Base-by-base conservation (phyloP, 2,329 filamentous ascomycete species). In the Aspergillus thermomutatus region DNA sequence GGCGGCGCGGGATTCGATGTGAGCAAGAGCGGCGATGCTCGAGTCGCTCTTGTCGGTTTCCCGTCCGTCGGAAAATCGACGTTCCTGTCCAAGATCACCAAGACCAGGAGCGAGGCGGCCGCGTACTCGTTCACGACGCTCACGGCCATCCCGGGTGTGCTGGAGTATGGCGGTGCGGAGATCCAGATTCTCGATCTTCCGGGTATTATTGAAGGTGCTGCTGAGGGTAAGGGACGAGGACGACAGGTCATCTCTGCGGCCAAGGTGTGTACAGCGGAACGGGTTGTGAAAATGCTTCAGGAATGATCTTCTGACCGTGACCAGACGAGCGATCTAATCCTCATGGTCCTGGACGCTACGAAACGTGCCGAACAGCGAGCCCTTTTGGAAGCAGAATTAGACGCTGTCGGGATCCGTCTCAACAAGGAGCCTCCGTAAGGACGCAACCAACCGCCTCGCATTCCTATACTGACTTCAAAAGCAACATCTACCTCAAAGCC, bases 41-140 rank as follows among this genome's bases (percentile, higher is more conserved):
- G 94, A 69, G 97, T 99, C 77, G 92, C 95, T 1, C 85, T 99
- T 2, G 95, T 99, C 53, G 94, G 94, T n/a, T 99, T 99, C 68
- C 94, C 95, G 0, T 99, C 95, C 0, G 94, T 99, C 52, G 94
- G 94, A 73, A 99, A 99, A 80, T 99, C 94, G 2, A 99, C 94
- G 0, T 97, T 99, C 72, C 75, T 99, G n/a, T 97, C 92, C 50
- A 97, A 97, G 72, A 95, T 99, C 73, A 99, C 94, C 50, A 97
- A 96, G 79, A 99, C 95, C 41, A 92, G 91, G 70, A 96, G 92
- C 51, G 93, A 97, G 74, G 92, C 97, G 27, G 94, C 94, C 0
- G 90, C 94, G 0, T 99, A 99, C 72, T 87, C 93, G 55, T 99
- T 99, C 84, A 99, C 94, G 10, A 99, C 94, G 1, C 82, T 99